These are phyloP conservation scores for Hirschioporus abietinus DNA, from an alignment of 768 basidiomycete genomes.

Conservation along the genomic window DNA sequence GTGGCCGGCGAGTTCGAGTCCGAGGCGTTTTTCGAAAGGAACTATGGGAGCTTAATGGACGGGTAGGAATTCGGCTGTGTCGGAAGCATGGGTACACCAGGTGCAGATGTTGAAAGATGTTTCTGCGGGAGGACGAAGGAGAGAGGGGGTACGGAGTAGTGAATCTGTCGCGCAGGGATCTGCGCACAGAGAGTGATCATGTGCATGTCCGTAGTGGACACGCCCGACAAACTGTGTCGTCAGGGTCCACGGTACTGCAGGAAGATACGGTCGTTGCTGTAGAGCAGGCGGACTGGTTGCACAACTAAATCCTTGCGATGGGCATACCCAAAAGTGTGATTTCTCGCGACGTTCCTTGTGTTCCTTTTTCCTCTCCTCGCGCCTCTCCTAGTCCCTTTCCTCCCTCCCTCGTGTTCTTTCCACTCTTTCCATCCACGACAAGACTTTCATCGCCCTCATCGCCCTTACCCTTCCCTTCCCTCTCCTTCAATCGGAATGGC, in stretches of 20 bases:
- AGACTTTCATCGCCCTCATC: neutral
- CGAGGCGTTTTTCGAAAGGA: neutral
- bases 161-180: too few species aligned
- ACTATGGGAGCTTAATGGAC: neutral
- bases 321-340: too few species aligned
- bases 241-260: neutral
- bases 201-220: too few species aligned
- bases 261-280: constrained; percentile 33
- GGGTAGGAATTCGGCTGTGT: neutral
- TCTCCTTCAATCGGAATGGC: constrained; percentile 51
- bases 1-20: neutral
- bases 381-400: too few species aligned
- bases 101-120: constrained; percentile 48
- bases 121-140: constrained; percentile 17
- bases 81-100: constrained; percentile 18
- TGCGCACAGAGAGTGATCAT: too few species aligned
- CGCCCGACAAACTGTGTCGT: too few species aligned
- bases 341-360: too few species aligned
- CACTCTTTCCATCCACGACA: constrained; percentile 15
- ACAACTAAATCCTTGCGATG: too few species aligned
- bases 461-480: constrained; percentile 48
- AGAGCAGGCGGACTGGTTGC: too few species aligned
- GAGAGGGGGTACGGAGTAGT: neutral
- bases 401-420: too few species aligned
- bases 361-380: too few species aligned